Evolutionary conservation across 2,329 filamentous ascomycete species (phyloP).

Genomic region (Sclerotinia subarctica): DNA sequence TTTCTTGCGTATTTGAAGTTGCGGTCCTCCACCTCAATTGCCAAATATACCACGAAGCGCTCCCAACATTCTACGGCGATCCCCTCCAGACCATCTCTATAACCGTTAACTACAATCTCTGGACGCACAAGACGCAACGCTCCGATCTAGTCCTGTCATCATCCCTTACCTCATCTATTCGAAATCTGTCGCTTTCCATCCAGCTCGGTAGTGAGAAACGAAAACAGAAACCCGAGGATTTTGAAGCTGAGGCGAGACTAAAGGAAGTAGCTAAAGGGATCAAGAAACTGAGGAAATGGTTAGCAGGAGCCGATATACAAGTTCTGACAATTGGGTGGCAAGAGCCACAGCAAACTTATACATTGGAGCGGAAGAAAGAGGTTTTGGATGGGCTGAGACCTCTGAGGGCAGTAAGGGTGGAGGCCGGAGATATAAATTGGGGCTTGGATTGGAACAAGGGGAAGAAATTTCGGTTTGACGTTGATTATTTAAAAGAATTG

Average conservation of each 20-base stretch:
- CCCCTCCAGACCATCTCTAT: conserved; percentile 28
- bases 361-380: conserved; percentile 33
- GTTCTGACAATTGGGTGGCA: conserved; percentile 32
- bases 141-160: conserved; percentile 30
- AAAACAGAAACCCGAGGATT: conserved; percentile 37
- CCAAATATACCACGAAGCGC: conserved; percentile 31
- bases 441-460: conserved; percentile 35
- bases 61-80: conserved; percentile 33
- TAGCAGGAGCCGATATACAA: conserved; percentile 31
- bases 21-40: conserved; percentile 29
- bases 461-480: conserved; percentile 31
- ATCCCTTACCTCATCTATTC: conserved; percentile 29
- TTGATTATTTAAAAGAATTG: conserved; percentile 32
- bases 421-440: conserved; percentile 34
- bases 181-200: conserved; percentile 31
- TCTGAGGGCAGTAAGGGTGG: conserved; percentile 27
- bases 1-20: conserved; percentile 30
- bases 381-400: conserved; percentile 32
- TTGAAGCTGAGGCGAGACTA: conserved; percentile 53
- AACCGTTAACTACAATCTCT: conserved; percentile 34
- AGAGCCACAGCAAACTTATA: conserved; percentile 35
- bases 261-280: conserved; percentile 73
- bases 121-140: conserved; percentile 33
- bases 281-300: conserved; percentile 33
- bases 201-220: conserved; percentile 36